Evolutionary conservation across 345 rosid species (phyloP).

Genomic region (Salix udensis): DNA sequence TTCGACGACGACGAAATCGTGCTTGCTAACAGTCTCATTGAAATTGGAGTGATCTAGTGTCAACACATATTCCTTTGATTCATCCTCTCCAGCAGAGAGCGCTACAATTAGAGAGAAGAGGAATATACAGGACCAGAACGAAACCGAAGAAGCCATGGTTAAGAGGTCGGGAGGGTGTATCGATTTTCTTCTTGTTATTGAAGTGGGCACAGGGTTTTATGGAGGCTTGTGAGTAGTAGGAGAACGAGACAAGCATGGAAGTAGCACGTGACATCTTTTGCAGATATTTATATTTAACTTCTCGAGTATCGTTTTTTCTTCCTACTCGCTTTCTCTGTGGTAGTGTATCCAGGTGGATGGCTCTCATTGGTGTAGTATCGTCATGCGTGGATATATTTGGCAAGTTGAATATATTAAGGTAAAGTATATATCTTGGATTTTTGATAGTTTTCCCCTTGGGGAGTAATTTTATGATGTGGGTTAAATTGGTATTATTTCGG

Average conservation of each 20-base stretch:
- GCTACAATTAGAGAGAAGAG: constrained; percentile 33
- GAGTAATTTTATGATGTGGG: neutral
- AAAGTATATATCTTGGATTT: neutral
- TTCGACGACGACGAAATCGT: constrained; percentile 85
- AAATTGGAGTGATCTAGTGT: constrained; percentile 87
- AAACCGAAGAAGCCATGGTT: constrained; percentile 33
- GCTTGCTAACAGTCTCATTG: constrained; percentile 66
- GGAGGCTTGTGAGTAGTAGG: constrained; percentile 3
- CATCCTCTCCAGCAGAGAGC: constrained; percentile 44
- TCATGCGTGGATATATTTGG: neutral
- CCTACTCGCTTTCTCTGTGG: neutral
- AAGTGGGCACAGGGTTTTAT: neutral
- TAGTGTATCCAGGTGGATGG: neutral
- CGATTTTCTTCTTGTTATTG: neutral
- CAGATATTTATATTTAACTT: neutral
- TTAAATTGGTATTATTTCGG: neutral
- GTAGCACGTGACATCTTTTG: constrained; percentile 12
- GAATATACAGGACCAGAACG: constrained; percentile 29
- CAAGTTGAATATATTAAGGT: neutral
- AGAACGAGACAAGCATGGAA: constrained; percentile 14
- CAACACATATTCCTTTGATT: constrained; percentile 68
- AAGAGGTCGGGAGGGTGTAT: neutral
- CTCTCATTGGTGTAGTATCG: neutral
- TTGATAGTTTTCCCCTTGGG: neutral
- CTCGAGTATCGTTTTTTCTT: neutral